Evolutionary conservation across 2,329 filamentous ascomycete species (phyloP).

Genomic region (Pleomassaria siparia): DNA sequence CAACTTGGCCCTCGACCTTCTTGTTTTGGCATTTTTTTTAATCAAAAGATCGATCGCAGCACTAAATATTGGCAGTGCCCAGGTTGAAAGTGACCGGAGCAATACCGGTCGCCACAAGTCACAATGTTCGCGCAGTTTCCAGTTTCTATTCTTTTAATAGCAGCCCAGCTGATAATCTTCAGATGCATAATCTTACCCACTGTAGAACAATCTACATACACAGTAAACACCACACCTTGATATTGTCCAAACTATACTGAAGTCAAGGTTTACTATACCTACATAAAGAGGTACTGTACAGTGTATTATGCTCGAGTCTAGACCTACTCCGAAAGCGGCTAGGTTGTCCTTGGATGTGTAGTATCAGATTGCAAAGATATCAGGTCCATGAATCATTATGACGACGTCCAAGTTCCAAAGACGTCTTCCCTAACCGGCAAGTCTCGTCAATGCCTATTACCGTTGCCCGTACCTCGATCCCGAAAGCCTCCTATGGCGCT

Average conservation of each 20-base stretch:
- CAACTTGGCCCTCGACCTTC: neutral
- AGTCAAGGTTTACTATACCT: too few species aligned
- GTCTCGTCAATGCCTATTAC: neutral
- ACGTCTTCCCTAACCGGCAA: neutral
- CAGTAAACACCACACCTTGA: too few species aligned
- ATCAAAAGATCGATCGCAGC: slow-evolving; percentile 1
- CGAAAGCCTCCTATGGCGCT: neutral
- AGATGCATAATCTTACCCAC: too few species aligned
- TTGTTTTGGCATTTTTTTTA: neutral
- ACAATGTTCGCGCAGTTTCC: too few species aligned
- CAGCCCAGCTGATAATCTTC: too few species aligned
- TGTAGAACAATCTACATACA: too few species aligned
- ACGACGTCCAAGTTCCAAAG: neutral
- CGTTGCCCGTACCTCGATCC: neutral
- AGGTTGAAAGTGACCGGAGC: neutral
- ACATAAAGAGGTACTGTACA: too few species aligned
- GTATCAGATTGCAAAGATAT: neutral
- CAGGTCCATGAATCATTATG: neutral
- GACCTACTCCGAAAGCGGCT: too few species aligned
- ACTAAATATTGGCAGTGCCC: slow-evolving; percentile 2
- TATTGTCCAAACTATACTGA: too few species aligned
- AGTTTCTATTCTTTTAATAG: too few species aligned
- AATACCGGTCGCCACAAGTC: neutral
- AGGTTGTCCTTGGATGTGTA: neutral
- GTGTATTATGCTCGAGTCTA: too few species aligned